A percentile compares a stretch with the other conserved stretches of the same genome.
Evolutionary conservation across 148 eudicot genomes (phyloP).

Genomic region (Vaccinium macrocarpon): DNA sequence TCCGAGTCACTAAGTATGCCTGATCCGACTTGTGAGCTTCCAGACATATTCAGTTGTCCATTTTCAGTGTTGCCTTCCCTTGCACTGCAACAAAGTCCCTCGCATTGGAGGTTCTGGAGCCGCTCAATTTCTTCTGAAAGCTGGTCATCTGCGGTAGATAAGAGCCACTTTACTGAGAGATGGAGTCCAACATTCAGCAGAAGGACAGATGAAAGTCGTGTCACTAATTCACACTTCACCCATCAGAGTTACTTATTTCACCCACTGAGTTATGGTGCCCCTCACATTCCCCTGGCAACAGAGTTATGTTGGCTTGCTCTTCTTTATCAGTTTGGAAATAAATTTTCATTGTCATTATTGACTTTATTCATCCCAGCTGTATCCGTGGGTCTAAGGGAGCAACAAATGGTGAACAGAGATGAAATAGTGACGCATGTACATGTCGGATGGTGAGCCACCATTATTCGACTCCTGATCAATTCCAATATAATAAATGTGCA

Average conservation of each 20-base stretch:
- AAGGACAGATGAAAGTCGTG: neutral
- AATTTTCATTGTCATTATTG: neutral
- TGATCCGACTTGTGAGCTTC: conserved; percentile 34
- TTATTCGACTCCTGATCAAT: neutral
- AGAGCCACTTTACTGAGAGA: conserved; percentile 5
- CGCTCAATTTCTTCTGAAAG: conserved; percentile 54
- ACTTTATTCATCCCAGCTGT: neutral
- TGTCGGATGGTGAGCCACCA: neutral
- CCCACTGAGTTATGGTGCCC: neutral
- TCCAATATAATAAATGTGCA: neutral
- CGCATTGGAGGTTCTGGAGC: conserved; percentile 36
- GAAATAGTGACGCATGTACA: neutral
- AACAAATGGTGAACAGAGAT: conserved; percentile 1
- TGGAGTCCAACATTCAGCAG: neutral
- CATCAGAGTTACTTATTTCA: neutral
- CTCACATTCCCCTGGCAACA: neutral
- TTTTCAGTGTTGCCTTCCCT: conserved; percentile 24
- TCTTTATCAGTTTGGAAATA: neutral
- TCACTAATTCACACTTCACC: neutral
- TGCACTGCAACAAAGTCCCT: conserved; percentile 27
- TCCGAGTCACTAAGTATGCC: conserved; percentile 17
- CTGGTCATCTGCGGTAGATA: conserved; percentile 40
- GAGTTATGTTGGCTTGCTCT: neutral
- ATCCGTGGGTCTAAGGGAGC: neutral
- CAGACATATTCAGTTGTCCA: conserved; percentile 20